Base-by-base conservation (phyloP, 441 rosid species). In the Biscutella laevigata region DNA sequence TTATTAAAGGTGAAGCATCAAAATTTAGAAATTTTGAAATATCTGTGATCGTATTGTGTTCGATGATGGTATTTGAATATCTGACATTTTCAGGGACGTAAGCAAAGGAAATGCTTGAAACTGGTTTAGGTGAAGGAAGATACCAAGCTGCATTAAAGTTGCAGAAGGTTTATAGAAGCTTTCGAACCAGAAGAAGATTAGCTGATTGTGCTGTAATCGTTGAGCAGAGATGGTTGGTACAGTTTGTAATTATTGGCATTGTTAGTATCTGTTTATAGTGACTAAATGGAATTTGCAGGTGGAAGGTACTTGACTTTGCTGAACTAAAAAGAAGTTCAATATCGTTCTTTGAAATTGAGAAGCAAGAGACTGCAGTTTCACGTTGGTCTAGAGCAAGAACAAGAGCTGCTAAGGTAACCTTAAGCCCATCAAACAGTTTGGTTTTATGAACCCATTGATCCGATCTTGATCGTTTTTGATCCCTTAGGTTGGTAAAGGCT, bases 331-430 rank as follows among this genome's bases (percentile, higher is more conserved):
- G 76, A 61, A 83, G 83, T 69, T 83, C 87, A 19, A 74, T 83
- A 24, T 83, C 88, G 5, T 83, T 83, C 60, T 83, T 83, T 21
- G 82, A 83, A 45, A 75, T 81, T 1, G 77, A 75, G 53, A 75
- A 75, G 48, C 73, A 73, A 3, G 82, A 81, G 73, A 77, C 83
- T 10, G 88, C 92, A 1, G 4, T 79, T 59, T 81, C 92, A 8
- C 83, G 85, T 27, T 84, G 92, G 92, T 72, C 76, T 35, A 75
- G 92, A 69, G 92, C 92, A 25, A 77, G 82, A 64, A 75, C 76
- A 21, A 65, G 80, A 64, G 92, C 86, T 47, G 92, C 92, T 16
- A 84, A 84, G 77, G 92, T 77, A 27, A 35, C 27, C 11, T 3
- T 28, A 21, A 14, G 30, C 27, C 17, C 8, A 17, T 44, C 35